These are phyloP conservation scores for Claviceps cyperi DNA, from an alignment of 2,329 filamentous ascomycete genomes.

Conservation along the genomic window DNA sequence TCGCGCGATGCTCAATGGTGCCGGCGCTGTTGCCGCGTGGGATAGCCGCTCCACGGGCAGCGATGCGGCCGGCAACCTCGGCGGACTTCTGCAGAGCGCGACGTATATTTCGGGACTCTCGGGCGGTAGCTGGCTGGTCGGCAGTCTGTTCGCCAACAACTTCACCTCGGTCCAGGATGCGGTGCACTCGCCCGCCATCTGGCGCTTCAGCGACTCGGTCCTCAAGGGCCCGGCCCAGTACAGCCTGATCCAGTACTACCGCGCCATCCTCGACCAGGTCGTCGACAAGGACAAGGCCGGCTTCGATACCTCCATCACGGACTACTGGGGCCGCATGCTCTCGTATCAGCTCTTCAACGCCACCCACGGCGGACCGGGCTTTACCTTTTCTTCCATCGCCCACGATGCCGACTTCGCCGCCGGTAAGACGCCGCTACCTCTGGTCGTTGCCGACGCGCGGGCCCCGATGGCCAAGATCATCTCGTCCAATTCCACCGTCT, in stretches of 20 bases:
- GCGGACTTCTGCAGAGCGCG: conserved; percentile 64
- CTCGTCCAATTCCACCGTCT: conserved; percentile 43
- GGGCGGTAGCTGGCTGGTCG: conserved; percentile 72
- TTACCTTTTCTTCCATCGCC: conserved; percentile 64
- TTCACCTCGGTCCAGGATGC: conserved; percentile 45
- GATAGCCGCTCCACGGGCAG: conserved; percentile 50
- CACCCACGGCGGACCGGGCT: conserved; percentile 55
- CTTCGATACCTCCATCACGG: conserved; percentile 55
- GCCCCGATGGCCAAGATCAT: conserved; percentile 28
- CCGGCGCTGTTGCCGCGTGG: conserved; percentile 64
- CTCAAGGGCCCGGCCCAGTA: conserved; percentile 24
- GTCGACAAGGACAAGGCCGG: conserved; percentile 24
- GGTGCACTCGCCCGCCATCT: conserved; percentile 21
- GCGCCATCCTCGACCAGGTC: conserved; percentile 20
- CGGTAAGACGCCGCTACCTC: conserved; percentile 31
- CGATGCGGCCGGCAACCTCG: conserved; percentile 46
- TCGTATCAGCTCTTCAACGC: conserved; percentile 74
- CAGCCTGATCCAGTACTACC: conserved; percentile 25
- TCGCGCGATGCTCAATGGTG: conserved; percentile 72
- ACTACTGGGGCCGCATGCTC: conserved; percentile 81
- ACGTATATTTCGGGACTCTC: conserved; percentile 74
- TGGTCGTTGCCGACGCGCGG: conserved; percentile 34
- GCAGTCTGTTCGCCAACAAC: conserved; percentile 74
- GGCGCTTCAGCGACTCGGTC: conserved; percentile 28
- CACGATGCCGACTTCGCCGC: conserved; percentile 27